Percentiles rank a stretch among this genome's conserved stretches.
phyloP scores from a whole-genome alignment of 148 eudicot species.

The Rhododendron molle region DNA sequence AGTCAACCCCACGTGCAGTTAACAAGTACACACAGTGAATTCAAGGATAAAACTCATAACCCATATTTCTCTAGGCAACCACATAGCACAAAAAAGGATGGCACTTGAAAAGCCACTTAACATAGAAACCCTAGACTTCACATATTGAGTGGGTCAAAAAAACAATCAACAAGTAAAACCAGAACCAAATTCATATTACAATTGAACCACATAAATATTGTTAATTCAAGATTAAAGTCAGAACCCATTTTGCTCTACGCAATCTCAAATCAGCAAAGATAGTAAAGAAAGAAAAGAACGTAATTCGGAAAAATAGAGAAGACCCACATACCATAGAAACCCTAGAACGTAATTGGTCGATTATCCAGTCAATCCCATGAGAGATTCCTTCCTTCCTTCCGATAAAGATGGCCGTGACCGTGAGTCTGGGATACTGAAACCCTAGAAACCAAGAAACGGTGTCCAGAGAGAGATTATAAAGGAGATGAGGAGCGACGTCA shows the following conservation, averaged over 20 bases:
- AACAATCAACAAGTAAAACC: neutral
- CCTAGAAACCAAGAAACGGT: conserved; percentile 5
- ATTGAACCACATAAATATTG: neutral
- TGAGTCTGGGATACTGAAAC: neutral
- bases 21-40: neutral
- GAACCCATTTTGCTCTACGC: neutral
- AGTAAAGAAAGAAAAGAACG: neutral
- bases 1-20: neutral
- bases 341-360: neutral
- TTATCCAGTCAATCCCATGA: neutral
- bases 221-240: neutral
- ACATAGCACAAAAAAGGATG: neutral
- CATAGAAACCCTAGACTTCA: neutral
- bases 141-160: neutral
- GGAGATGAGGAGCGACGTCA: neutral
- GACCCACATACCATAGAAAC: neutral
- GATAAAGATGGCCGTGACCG: neutral
- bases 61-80: neutral
- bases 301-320: neutral
- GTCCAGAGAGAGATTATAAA: neutral
- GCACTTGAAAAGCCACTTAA: neutral
- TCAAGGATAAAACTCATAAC: neutral
- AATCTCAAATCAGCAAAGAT: neutral
- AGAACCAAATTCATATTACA: neutral
- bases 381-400: neutral